These are phyloP conservation scores for Lepidium campestre DNA, from an alignment of 441 rosid genomes.

Conservation along the genomic window DNA sequence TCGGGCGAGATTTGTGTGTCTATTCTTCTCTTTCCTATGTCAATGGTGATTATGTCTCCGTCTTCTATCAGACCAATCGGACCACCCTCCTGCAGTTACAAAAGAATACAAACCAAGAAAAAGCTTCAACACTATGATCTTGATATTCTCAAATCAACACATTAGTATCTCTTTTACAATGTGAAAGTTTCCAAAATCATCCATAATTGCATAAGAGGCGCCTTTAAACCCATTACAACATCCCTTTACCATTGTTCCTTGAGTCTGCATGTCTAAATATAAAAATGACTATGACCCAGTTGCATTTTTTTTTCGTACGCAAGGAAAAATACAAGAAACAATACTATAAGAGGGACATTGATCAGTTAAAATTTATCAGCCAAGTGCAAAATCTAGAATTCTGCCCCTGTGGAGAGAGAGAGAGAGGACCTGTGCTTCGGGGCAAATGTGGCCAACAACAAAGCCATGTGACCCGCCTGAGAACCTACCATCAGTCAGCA, in stretches of 20 bases:
- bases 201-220: not conserved
- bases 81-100: slow-evolving; percentile 74
- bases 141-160: not conserved
- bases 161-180: not conserved
- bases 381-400: not conserved
- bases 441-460: slow-evolving; percentile 94
- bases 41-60: slow-evolving; percentile 70
- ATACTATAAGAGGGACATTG: not conserved
- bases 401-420: not conserved
- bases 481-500: slow-evolving; percentile 93
- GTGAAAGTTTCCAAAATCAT: not conserved
- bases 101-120: not conserved
- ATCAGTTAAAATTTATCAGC: not conserved
- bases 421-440: slow-evolving; percentile 84
- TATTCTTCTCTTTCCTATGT: slow-evolving; percentile 64
- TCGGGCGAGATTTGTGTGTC: slow-evolving; percentile 53
- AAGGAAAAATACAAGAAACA: not conserved
- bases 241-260: not conserved
- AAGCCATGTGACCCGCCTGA: slow-evolving; percentile 98
- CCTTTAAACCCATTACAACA: not conserved
- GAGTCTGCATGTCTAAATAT: not conserved
- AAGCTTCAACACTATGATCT: not conserved
- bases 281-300: not conserved
- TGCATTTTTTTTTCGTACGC: not conserved
- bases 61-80: slow-evolving; percentile 77